Base-by-base conservation (phyloP, 139 green algal genomes). In the Dunaliella sp. region DNA sequence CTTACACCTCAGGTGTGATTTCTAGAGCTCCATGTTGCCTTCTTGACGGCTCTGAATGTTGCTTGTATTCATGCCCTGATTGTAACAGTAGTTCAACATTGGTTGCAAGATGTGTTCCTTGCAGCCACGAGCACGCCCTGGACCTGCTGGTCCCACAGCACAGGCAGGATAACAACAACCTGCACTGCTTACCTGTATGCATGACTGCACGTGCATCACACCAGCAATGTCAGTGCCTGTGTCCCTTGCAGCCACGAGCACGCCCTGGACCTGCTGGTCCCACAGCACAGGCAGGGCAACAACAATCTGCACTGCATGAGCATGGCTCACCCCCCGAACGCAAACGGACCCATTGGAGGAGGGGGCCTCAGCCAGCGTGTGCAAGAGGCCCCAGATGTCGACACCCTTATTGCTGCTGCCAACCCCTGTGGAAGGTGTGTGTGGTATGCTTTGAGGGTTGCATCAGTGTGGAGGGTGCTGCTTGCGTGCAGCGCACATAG, bases 301-400 rank as follows among this genome's bases (percentile, higher is more conserved):
- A 78, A 38, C 84, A 88, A 88, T 34, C 7, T 65, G 25, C 83
- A 84, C 78, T 88, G 84, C 36, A 34, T 65, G 7, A 65, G 48
- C 48, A 16, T 65, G 48, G 48, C 48, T 16, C 7, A 7, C 48
- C 48, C 48, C 16, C n/a, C n/a, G n/a, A n/a, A n/a, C n/a, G n/a
- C n/a, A n/a, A n/a, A n/a, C n/a, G n/a, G n/a, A n/a, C 48, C 48
- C 48, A 65, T 7, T 65, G 48, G 48, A 65, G 48, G 48, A 65
- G 48, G 48, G 7, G 48, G 48, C 48, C 48, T 65, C 48, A 26
- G 7, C 7, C 7, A 26, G 7, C 30, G 35, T 76, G 83, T 48
- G 3, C 3, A 7, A 0, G 1, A 77, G 30, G 73, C n/a, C 26
- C 30, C 74, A 2, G 75, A 38, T 22, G 31, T 57, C 3, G 28